A percentile compares a stretch with the other conserved stretches of the same genome.
Conservation (phyloP, 2,329 filamentous ascomycete genomes). For the Paracamarosporium sp. region DNA sequence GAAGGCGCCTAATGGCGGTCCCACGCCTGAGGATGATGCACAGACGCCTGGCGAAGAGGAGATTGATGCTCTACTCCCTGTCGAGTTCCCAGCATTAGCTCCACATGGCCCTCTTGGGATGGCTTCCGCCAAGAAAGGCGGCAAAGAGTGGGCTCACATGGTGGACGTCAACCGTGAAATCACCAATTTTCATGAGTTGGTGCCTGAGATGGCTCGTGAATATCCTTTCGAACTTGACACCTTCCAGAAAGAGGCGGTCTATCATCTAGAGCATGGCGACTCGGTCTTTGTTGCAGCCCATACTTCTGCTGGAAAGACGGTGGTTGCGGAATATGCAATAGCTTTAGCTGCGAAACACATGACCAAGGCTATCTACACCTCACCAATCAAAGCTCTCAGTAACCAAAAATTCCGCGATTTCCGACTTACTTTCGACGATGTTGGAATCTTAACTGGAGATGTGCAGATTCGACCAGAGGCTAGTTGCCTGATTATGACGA, state of each 20-base stretch:
- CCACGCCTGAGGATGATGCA: constrained; percentile 53
- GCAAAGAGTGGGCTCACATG: constrained; percentile 96
- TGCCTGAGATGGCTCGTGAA: constrained; percentile 93
- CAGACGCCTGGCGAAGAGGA: constrained; percentile 59
- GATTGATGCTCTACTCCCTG: constrained; percentile 85
- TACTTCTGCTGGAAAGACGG: constrained; percentile 96
- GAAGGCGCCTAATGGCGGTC: constrained; percentile 31
- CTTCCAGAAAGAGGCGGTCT: constrained; percentile 98
- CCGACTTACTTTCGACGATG: constrained; percentile 86
- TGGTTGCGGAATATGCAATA: constrained; percentile 97
- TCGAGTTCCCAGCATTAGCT: constrained; percentile 91
- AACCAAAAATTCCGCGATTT: constrained; percentile 99
- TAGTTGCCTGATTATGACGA: constrained; percentile 99
- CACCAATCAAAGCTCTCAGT: constrained; percentile 96
- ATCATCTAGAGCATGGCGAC: constrained; percentile 94
- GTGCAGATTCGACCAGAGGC: constrained; percentile 98
- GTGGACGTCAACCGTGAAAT: constrained; percentile 94
- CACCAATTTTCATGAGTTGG: constrained; percentile 89
- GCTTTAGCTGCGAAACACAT: constrained; percentile 96
- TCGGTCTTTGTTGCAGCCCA: constrained; percentile 98
- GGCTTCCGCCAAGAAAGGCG: constrained; percentile 74
- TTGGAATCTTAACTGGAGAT: constrained; percentile 95
- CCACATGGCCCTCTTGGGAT: constrained; percentile 79
- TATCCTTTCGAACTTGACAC: constrained; percentile 98
- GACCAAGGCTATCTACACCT: constrained; percentile 99